These are phyloP conservation scores for Toxoplasma gondii DNA, from an alignment of 169 alveolate species.

Conservation along the genomic window DNA sequence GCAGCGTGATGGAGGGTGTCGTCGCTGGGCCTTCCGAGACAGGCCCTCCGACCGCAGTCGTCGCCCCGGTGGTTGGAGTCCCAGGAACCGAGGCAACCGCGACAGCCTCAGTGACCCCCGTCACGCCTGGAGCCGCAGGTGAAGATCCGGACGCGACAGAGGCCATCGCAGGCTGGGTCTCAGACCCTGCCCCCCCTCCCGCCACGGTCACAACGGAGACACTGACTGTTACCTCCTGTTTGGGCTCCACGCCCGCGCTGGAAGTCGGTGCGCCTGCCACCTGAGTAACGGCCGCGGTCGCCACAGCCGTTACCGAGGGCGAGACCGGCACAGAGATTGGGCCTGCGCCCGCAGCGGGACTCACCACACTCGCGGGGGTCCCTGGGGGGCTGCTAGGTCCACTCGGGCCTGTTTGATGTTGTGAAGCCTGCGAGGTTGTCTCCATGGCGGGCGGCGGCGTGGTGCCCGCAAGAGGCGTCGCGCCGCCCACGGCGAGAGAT, in stretches of 20 bases:
- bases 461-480: background rate
- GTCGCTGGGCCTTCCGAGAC: conserved; percentile 14
- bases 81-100: conserved; percentile 33
- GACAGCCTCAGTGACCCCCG: conserved; percentile 9
- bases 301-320: background rate
- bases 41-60: conserved; percentile 23
- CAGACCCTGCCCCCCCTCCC: background rate
- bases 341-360: conserved; percentile 10
- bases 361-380: background rate
- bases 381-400: background rate
- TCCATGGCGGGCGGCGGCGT: background rate
- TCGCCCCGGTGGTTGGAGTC: background rate
- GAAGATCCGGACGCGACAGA: background rate
- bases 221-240: background rate
- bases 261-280: background rate
- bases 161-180: background rate
- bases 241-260: background rate
- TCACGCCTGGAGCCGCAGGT: background rate
- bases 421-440: background rate
- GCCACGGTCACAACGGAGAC: background rate
- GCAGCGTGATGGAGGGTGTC: background rate
- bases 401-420: background rate
- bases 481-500: background rate
- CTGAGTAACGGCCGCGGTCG: conserved; percentile 29
- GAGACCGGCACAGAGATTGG: background rate